Percentiles rank a stretch among this genome's conserved stretches.
Conservation (phyloP, 2,329 filamentous ascomycete species). For the Epichloe aotearoae region DNA sequence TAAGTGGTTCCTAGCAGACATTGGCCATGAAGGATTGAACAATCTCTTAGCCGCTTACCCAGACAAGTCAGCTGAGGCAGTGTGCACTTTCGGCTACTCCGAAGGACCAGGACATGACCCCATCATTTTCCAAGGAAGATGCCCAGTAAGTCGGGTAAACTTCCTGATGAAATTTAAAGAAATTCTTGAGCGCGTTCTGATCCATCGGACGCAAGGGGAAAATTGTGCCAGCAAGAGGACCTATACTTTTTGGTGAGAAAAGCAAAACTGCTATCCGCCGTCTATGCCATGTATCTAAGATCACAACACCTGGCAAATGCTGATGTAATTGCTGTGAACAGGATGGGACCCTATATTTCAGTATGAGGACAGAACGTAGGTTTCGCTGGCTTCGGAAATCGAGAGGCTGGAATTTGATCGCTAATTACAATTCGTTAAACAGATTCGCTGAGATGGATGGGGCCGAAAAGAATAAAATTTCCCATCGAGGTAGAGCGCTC, state of each 20-base stretch:
- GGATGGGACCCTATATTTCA: conserved; percentile 97
- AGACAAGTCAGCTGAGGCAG: conserved; percentile 82
- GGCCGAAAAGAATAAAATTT: conserved; percentile 77
- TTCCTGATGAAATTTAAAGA: not conserved
- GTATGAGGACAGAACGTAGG: conserved; percentile 71
- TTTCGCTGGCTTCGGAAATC: conserved; percentile 10
- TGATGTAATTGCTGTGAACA: conserved; percentile 21
- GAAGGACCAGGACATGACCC: conserved; percentile 73
- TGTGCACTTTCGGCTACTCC: conserved; percentile 92
- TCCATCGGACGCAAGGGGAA: conserved; percentile 36
- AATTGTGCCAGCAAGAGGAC: conserved; percentile 74
- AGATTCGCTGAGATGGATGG: conserved; percentile 92
- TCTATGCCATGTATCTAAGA: not conserved
- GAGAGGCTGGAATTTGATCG: not conserved
- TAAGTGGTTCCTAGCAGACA: conserved; percentile 81
- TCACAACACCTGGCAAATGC: not conserved
- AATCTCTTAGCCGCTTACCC: conserved; percentile 79
- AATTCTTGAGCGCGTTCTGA: not conserved
- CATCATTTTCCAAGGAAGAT: conserved; percentile 83
- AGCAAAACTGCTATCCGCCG: not conserved
- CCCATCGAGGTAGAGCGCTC: conserved; percentile 79
- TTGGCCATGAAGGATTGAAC: conserved; percentile 78
- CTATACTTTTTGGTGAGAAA: conserved; percentile 63
- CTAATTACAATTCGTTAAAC: not conserved
- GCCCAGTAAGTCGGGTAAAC: conserved; percentile 43